Evolutionary conservation across 495 filamentous ascomycete species (phyloP).

Genomic region (Friedmanniomyces simplex): DNA sequence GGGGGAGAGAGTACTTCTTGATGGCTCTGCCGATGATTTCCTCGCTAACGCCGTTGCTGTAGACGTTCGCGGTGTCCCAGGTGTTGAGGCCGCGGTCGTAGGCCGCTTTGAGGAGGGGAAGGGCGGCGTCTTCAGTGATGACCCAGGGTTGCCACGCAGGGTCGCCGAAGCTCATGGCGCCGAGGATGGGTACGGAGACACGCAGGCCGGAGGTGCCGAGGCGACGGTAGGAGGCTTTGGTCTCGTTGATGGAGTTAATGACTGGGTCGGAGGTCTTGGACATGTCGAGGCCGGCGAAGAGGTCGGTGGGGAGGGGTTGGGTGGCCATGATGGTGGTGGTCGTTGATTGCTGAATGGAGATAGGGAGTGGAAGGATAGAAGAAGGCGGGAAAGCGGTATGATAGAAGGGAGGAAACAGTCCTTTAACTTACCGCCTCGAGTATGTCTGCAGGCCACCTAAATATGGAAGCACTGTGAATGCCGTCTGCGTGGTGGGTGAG

Average conservation of each 20-base stretch:
- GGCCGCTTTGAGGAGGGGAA: slow-evolving; percentile 37
- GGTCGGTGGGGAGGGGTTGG: slow-evolving; percentile 1
- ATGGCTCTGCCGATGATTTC: slow-evolving; percentile 40
- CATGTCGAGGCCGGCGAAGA: slow-evolving; percentile 13
- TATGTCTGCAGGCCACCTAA: too few species aligned
- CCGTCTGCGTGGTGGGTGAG: too few species aligned
- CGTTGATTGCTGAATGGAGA: not conserved
- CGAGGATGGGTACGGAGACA: slow-evolving; percentile 40
- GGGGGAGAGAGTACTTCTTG: slow-evolving; percentile 37
- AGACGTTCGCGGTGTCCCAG: slow-evolving; percentile 39
- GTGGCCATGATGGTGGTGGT: slow-evolving; percentile 1
- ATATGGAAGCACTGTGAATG: too few species aligned
- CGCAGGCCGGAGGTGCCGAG: slow-evolving; percentile 37
- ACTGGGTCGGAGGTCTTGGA: slow-evolving; percentile 16
- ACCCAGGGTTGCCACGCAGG: slow-evolving; percentile 36
- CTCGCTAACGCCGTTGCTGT: slow-evolving; percentile 37
- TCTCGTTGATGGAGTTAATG: slow-evolving; percentile 25
- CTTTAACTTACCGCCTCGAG: not conserved
- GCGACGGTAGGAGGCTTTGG: slow-evolving; percentile 32
- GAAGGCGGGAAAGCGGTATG: not conserved
- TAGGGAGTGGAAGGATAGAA: not conserved
- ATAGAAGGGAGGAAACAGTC: not conserved
- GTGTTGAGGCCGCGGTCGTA: slow-evolving; percentile 35
- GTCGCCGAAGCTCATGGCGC: slow-evolving; percentile 38
- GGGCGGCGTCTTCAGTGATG: slow-evolving; percentile 32